These are phyloP conservation scores for Quercus berberidifolia DNA, from an alignment of 306 rosid species.

Conservation along the genomic window DNA sequence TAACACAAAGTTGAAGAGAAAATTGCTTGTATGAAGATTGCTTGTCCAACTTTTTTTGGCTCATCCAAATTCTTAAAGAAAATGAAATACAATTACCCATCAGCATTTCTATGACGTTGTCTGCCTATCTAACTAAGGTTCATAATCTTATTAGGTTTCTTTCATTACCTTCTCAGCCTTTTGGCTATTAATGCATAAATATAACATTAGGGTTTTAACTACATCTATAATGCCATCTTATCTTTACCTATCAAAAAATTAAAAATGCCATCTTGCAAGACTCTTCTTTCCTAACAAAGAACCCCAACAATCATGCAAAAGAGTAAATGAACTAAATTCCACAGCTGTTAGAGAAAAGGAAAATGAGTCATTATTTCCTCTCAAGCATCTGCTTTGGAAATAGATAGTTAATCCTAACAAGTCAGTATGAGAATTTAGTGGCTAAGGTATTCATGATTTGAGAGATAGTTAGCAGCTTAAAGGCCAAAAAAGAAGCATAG, in stretches of 20 bases:
- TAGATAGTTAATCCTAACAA: background rate
- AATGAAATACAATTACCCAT: background rate
- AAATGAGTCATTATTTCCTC: background rate
- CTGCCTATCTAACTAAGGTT: background rate
- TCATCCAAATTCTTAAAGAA: background rate
- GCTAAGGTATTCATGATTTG: background rate
- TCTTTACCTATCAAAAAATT: background rate
- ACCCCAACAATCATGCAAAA: background rate
- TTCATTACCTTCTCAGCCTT: background rate
- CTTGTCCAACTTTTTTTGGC: background rate
- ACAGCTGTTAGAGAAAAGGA: background rate
- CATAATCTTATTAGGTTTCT: background rate
- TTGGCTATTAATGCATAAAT: background rate
- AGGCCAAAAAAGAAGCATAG: background rate
- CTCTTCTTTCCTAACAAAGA: background rate
- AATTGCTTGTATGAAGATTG: background rate
- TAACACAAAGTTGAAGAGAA: constrained; percentile 5
- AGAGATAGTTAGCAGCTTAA: background rate
- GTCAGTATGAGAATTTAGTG: background rate
- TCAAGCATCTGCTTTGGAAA: background rate
- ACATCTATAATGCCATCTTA: background rate
- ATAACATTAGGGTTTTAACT: background rate
- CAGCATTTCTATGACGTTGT: background rate
- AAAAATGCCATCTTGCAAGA: background rate
- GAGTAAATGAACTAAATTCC: background rate